These are phyloP conservation scores for Teratosphaeria nubilosa DNA, from an alignment of 2,329 filamentous ascomycete species.

Conservation along the genomic window DNA sequence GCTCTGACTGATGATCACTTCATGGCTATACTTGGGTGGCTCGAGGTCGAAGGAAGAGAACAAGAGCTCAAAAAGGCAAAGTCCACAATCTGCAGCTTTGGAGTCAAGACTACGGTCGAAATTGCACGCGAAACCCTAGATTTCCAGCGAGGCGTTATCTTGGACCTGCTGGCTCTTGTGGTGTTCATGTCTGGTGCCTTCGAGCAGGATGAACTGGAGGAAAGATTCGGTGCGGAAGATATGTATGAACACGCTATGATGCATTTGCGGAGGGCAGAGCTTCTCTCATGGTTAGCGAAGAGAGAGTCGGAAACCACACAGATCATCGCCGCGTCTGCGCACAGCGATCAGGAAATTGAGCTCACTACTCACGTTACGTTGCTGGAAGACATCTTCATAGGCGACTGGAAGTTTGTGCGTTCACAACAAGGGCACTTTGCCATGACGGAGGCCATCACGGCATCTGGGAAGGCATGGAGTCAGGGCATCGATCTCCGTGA, in stretches of 20 bases:
- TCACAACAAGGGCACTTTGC: conserved; percentile 1
- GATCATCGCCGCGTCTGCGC: background rate
- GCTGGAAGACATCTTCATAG: conserved; percentile 31
- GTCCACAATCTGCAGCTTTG: conserved; percentile 59
- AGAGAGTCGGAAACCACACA: conserved; percentile 7
- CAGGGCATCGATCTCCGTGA: conserved; percentile 29
- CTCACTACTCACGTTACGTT: conserved; percentile 19
- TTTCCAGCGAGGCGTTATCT: conserved; percentile 61
- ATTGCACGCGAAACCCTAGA: conserved; percentile 70
- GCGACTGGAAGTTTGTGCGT: conserved; percentile 25
- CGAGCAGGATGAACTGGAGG: conserved; percentile 59
- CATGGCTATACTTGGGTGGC: conserved; percentile 39
- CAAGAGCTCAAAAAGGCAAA: background rate
- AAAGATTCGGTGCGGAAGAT: conserved; percentile 50
- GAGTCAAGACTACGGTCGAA: conserved; percentile 62
- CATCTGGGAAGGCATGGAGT: conserved; percentile 39
- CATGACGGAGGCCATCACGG: conserved; percentile 29
- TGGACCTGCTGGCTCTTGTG: conserved; percentile 73
- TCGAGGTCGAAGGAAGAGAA: conserved; percentile 31
- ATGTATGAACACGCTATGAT: conserved; percentile 56
- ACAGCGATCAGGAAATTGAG: conserved; percentile 3
- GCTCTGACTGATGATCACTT: conserved; percentile 42
- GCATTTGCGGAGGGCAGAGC: conserved; percentile 62
- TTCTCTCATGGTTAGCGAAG: conserved; percentile 57
- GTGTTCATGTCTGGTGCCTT: conserved; percentile 80